These are phyloP conservation scores for Plasmodium gallinaceum DNA, from an alignment of 169 alveolate species.

Conservation along the genomic window DNA sequence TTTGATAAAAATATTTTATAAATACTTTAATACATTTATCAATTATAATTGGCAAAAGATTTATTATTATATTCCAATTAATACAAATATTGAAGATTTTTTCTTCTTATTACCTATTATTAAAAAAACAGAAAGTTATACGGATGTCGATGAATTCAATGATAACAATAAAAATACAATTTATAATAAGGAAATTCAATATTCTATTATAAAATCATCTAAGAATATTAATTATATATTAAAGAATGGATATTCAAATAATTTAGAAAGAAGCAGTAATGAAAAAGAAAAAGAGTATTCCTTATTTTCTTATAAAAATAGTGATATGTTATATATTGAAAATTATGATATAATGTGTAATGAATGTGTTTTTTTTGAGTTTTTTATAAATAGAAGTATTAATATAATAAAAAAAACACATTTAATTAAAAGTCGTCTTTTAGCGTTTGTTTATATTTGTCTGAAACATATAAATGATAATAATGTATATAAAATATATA, in stretches of 20 bases:
- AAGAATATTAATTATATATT: neutral
- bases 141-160: neutral
- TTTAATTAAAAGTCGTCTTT: constrained; percentile 55
- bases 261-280: neutral
- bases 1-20: constrained; percentile 51
- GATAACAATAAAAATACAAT: neutral
- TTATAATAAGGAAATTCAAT: neutral
- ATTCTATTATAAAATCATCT: neutral
- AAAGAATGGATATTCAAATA: neutral
- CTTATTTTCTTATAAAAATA: neutral
- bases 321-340: neutral
- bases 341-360: constrained; percentile 21
- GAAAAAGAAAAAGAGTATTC: neutral
- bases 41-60: constrained; percentile 52
- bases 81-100: constrained; percentile 34
- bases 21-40: constrained; percentile 57
- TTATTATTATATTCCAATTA: constrained; percentile 46
- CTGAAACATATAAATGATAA: constrained; percentile 24
- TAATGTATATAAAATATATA: constrained; percentile 43
- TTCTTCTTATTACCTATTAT: constrained; percentile 37
- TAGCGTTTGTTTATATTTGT: constrained; percentile 45
- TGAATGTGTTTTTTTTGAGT: constrained; percentile 35
- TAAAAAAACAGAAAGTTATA: neutral
- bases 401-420: constrained; percentile 48
- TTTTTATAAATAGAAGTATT: constrained; percentile 42